Conservation (phyloP, 768 basidiomycete species). For the Podaxis mareebaensis region DNA sequence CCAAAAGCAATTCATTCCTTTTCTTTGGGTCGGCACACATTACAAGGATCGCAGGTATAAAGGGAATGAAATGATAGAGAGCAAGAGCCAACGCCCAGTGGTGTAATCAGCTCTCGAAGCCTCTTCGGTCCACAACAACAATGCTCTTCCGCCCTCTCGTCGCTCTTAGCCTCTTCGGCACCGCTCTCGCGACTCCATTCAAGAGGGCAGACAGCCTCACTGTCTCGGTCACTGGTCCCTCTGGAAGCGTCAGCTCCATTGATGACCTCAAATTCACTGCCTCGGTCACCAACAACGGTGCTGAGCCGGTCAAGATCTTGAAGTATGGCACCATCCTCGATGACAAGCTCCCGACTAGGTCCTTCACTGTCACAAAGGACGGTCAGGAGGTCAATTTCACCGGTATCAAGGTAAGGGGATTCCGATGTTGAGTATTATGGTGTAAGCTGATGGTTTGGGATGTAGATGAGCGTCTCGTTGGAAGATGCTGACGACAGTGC, state of each 20-base stretch:
- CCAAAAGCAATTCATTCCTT: not conserved
- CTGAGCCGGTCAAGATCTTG: conserved; percentile 41
- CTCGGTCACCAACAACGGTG: conserved; percentile 40
- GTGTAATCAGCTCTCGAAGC: not conserved
- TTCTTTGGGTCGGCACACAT: not conserved
- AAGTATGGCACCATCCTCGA: conserved; percentile 50
- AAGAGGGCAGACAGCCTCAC: conserved; percentile 32
- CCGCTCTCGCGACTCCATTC: conserved; percentile 32
- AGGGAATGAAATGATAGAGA: not conserved
- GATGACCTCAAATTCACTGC: conserved; percentile 42
- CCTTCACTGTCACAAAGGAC: conserved; percentile 43
- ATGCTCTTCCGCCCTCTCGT: conserved; percentile 33
- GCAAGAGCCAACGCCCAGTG: not conserved
- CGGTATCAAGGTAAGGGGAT: conserved; percentile 38
- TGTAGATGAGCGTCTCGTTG: conserved; percentile 38
- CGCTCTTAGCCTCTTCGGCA: conserved; percentile 27
- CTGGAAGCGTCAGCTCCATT: conserved; percentile 34
- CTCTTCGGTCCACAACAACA: not conserved
- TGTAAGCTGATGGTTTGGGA: not conserved
- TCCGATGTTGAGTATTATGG: not conserved
- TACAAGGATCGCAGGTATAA: conserved; percentile 2
- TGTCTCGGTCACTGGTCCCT: conserved; percentile 30
- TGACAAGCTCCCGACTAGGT: conserved; percentile 40
- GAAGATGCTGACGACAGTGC: conserved; percentile 38
- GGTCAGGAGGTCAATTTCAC: conserved; percentile 39